These are phyloP conservation scores for Fusarium gaditjirri DNA, from an alignment of 2,329 filamentous ascomycete genomes.

Conservation along the genomic window DNA sequence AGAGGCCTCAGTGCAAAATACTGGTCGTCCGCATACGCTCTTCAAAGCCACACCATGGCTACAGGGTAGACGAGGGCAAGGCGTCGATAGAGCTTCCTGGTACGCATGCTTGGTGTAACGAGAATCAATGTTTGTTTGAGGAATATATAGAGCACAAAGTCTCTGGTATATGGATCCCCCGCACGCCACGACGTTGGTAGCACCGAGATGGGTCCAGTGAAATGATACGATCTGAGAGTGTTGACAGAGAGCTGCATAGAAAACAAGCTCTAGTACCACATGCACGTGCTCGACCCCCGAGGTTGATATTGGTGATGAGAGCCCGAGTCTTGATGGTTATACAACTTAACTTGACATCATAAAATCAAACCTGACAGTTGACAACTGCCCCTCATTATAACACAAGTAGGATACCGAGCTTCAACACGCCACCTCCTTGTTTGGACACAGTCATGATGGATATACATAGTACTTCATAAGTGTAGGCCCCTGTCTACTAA, in stretches of 20 bases:
- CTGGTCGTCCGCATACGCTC: not conserved
- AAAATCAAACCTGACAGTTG: not conserved
- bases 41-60: not conserved
- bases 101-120: not conserved
- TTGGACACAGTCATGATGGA: slow-evolving; percentile 15
- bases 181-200: not conserved
- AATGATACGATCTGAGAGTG: slow-evolving; percentile 16
- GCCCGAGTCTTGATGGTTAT: not conserved
- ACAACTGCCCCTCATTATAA: not conserved
- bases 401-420: not conserved
- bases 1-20: not conserved
- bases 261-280: not conserved
- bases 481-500: slow-evolving; percentile 19
- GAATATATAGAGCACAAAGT: not conserved
- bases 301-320: not conserved
- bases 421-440: not conserved
- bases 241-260: slow-evolving; percentile 1
- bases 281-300: not conserved
- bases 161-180: not conserved
- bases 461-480: not conserved
- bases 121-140: not conserved
- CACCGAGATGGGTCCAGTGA: slow-evolving; percentile 14
- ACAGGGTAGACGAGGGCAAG: not conserved
- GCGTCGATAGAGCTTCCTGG: not conserved
- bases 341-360: too few species aligned